Conservation (phyloP, 2,329 filamentous ascomycete species). For the Aspergillus puulaauensis region DNA sequence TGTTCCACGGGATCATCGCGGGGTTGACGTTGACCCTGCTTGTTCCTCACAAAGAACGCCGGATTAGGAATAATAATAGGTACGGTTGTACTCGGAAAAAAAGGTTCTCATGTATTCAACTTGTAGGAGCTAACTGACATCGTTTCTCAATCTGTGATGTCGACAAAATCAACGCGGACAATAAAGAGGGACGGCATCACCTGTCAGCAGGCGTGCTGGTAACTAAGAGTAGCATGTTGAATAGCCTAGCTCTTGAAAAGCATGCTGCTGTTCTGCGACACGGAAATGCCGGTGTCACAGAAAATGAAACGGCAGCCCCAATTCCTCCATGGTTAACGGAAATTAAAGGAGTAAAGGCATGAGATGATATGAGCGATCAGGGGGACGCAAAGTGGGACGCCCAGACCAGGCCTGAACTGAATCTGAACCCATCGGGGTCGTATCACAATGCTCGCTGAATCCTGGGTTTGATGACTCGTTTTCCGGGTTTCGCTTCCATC, state of each 20-base stretch:
- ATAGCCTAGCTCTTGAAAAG: slow-evolving; percentile 9
- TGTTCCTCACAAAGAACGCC: not conserved
- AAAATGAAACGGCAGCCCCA: slow-evolving; percentile 3
- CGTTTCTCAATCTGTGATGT: slow-evolving; percentile 3
- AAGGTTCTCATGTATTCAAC: not conserved
- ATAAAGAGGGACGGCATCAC: slow-evolving; percentile 1
- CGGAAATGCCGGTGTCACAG: not conserved
- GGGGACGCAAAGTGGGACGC: slow-evolving; percentile 3
- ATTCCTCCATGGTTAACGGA: slow-evolving; percentile 10
- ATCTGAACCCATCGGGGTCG: slow-evolving; percentile 1
- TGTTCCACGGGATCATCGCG: slow-evolving; percentile 19
- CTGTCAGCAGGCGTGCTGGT: not conserved
- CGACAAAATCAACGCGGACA: slow-evolving; percentile 5
- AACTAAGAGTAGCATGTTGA: slow-evolving; percentile 12
- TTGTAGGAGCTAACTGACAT: not conserved
- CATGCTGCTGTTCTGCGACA: not conserved
- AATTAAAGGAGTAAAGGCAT: slow-evolving; percentile 13
- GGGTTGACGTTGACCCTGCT: slow-evolving; percentile 3
- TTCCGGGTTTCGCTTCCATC: slow-evolving; percentile 15
- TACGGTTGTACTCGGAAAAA: not conserved
- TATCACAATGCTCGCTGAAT: slow-evolving; percentile 11
- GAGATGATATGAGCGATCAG: not conserved
- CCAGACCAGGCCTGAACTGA: not conserved
- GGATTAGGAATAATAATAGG: not conserved
- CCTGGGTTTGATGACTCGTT: slow-evolving; percentile 15